phyloP scores from a whole-genome alignment of 345 rosid species.

The Sapria himalayana region DNA sequence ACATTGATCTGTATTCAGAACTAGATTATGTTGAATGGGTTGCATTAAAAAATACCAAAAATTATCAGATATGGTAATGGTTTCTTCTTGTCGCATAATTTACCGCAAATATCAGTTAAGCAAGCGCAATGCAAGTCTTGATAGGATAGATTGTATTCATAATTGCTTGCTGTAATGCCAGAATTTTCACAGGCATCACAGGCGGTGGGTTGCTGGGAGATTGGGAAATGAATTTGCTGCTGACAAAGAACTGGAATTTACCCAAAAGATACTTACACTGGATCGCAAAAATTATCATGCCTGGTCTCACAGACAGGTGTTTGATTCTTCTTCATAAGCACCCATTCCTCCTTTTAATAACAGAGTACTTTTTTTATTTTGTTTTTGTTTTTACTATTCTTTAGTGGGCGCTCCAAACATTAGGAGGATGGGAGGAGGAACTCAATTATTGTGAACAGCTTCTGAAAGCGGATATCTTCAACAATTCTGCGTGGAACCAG shows the following conservation, averaged over 20 bases:
- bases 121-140: not conserved
- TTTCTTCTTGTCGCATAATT: not conserved
- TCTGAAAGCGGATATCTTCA: slow-evolving; percentile 58
- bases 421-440: slow-evolving; percentile 93
- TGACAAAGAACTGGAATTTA: slow-evolving; percentile 45
- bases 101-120: not conserved
- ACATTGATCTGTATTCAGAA: slow-evolving; percentile 26
- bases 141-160: not conserved
- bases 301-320: slow-evolving; percentile 95
- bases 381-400: not conserved
- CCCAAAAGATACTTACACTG: slow-evolving; percentile 26
- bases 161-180: not conserved
- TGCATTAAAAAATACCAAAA: slow-evolving; percentile 54
- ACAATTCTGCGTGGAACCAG: slow-evolving; percentile 98
- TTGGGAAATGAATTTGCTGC: slow-evolving; percentile 46
- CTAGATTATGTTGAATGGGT: slow-evolving; percentile 32
- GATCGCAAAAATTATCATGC: slow-evolving; percentile 89
- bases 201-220: slow-evolving; percentile 87
- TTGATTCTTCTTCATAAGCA: slow-evolving; percentile 5
- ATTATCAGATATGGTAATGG: slow-evolving; percentile 72
- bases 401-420: slow-evolving; percentile 59
- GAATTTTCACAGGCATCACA: slow-evolving; percentile 54
- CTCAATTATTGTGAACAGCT: slow-evolving; percentile 56
- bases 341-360: not conserved
- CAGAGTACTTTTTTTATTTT: not conserved